Evolutionary conservation across 352 stramenopile genomes (phyloP).

Genomic region (Phytophthora capsici): DNA sequence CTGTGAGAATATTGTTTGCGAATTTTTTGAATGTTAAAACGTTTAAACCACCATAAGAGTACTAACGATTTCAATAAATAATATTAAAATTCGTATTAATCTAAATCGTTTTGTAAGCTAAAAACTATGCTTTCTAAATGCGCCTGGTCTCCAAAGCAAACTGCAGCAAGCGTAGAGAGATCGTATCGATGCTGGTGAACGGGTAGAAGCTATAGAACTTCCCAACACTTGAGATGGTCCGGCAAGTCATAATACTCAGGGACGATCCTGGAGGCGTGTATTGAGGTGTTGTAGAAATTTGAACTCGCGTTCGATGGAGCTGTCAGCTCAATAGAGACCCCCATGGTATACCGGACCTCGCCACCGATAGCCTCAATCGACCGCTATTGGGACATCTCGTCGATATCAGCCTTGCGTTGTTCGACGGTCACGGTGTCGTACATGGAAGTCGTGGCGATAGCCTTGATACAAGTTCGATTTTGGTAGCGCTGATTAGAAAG

Average conservation of each 20-base stretch:
- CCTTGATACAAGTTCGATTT: constrained; percentile 31
- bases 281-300: constrained; percentile 26
- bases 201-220: constrained; percentile 34
- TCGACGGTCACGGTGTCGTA: constrained; percentile 23
- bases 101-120: too few relatives aligned
- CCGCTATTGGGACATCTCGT: constrained; percentile 2
- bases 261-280: constrained; percentile 21
- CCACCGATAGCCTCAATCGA: constrained; percentile 10
- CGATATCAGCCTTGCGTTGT: constrained; percentile 16
- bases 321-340: constrained; percentile 16
- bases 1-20: too few relatives aligned
- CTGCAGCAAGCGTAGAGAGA: constrained; percentile 20
- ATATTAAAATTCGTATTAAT: too few relatives aligned
- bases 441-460: constrained; percentile 21
- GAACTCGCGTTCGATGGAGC: constrained; percentile 18
- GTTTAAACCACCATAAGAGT: too few relatives aligned
- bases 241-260: constrained; percentile 14
- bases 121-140: too few relatives aligned
- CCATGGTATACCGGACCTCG: constrained; percentile 8
- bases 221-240: constrained; percentile 4
- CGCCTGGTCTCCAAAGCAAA: constrained; percentile 17
- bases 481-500: constrained; percentile 24
- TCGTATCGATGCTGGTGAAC: constrained; percentile 27
- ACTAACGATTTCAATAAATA: too few relatives aligned
- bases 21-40: too few relatives aligned